phyloP scores from a whole-genome alignment of 2,329 filamentous ascomycete genomes.

The Aspergillus candidus region DNA sequence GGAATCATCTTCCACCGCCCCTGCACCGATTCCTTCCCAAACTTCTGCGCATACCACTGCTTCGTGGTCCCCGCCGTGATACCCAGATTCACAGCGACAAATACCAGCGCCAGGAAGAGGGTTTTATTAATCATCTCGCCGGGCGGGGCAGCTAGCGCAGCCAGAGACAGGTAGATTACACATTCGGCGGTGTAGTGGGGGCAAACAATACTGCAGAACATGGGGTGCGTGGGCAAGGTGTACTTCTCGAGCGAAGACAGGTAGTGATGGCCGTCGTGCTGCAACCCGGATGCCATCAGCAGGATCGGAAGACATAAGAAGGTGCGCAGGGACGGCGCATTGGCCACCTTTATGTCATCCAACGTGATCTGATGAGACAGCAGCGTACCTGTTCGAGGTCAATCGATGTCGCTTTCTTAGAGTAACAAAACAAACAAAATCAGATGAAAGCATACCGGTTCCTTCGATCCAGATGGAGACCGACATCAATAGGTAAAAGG shows the following conservation, averaged over 20 bases:
- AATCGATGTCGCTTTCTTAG: not conserved
- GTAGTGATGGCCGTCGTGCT: constrained; percentile 67
- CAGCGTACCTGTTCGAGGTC: constrained; percentile 22
- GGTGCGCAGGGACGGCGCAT: constrained; percentile 45
- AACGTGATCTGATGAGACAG: constrained; percentile 28
- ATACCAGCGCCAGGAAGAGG: constrained; percentile 61
- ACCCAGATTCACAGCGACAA: constrained; percentile 73
- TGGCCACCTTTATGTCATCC: constrained; percentile 33
- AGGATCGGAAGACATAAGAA: constrained; percentile 58
- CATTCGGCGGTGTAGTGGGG: constrained; percentile 92
- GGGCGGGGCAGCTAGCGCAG: constrained; percentile 64
- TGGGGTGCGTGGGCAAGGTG: constrained; percentile 65
- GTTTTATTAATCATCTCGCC: constrained; percentile 65
- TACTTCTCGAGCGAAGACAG: constrained; percentile 72
- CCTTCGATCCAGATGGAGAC: constrained; percentile 82
- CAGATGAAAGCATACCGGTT: constrained; percentile 48
- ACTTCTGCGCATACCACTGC: constrained; percentile 71
- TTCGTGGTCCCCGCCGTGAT: constrained; percentile 73
- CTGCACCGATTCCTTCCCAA: constrained; percentile 59
- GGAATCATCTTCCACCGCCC: constrained; percentile 73
- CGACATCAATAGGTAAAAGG: constrained; percentile 69
- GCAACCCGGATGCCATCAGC: constrained; percentile 62
- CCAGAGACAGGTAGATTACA: constrained; percentile 71
- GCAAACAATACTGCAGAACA: constrained; percentile 69
- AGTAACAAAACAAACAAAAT: too few relatives aligned